These are phyloP conservation scores for Athelia sp. DNA, from an alignment of 1,284 basidiomycete species.

Conservation along the genomic window DNA sequence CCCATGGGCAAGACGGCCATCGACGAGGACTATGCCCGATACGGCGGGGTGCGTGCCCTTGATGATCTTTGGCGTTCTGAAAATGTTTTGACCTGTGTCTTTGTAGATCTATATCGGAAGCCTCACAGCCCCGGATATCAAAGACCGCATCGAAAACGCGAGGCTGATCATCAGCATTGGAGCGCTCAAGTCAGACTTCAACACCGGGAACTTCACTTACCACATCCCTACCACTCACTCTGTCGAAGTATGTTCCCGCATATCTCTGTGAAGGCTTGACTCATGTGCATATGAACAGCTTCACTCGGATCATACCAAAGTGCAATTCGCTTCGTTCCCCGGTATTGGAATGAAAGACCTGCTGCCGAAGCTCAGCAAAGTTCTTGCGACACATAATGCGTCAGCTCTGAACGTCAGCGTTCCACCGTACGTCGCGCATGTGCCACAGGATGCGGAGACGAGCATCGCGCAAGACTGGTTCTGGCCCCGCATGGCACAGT, in stretches of 20 bases:
- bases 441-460: conserved; percentile 45
- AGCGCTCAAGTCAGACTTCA: conserved; percentile 83
- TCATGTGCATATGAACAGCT: conserved; percentile 41
- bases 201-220: conserved; percentile 82
- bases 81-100: too few species aligned
- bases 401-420: conserved; percentile 41
- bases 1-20: conserved; percentile 90
- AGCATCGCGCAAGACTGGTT: conserved; percentile 75
- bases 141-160: conserved; percentile 74
- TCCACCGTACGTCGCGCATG: conserved; percentile 37
- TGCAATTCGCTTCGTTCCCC: conserved; percentile 60
- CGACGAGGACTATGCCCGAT: conserved; percentile 78
- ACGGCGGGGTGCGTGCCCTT: conserved; percentile 63
- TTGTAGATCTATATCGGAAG: conserved; percentile 76
- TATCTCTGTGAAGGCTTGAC: conserved; percentile 9
- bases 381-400: conserved; percentile 38
- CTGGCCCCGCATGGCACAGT: conserved; percentile 80
- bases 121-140: conserved; percentile 68
- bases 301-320: conserved; percentile 76
- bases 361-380: conserved; percentile 61
- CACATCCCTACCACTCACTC: conserved; percentile 56
- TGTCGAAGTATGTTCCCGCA: conserved; percentile 48
- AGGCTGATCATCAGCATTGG: conserved; percentile 87
- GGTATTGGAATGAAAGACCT: conserved; percentile 70
- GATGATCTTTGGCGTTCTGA: conserved; percentile 3